These are phyloP conservation scores for Pisolithus albus DNA, from an alignment of 768 basidiomycete genomes.

Conservation along the genomic window DNA sequence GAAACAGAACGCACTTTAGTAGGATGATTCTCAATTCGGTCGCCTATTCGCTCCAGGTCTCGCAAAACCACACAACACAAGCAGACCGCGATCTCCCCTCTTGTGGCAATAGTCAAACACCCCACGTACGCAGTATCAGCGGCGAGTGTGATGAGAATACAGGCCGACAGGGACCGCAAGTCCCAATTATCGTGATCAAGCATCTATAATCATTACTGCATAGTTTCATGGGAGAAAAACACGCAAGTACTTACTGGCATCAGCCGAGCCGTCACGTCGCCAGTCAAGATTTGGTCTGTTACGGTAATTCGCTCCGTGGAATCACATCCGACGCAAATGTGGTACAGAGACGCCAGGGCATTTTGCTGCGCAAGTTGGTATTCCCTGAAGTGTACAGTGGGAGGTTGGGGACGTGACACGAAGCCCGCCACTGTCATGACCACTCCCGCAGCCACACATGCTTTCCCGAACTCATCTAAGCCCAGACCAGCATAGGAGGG, in stretches of 20 bases:
- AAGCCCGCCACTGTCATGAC: slow-evolving; percentile 22
- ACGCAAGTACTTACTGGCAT: slow-evolving; percentile 12
- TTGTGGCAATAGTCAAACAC: slow-evolving; percentile 9
- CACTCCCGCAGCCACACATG: slow-evolving; percentile 21
- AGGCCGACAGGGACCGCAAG: slow-evolving; percentile 17
- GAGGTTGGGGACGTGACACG: slow-evolving; percentile 9
- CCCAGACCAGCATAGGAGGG: background rate
- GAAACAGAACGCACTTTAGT: background rate
- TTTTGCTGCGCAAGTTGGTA: slow-evolving; percentile 16
- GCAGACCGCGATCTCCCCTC: slow-evolving; percentile 18
- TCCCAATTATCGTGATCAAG: slow-evolving; percentile 16
- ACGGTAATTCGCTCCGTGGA: slow-evolving; percentile 15
- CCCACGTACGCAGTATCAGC: slow-evolving; percentile 19
- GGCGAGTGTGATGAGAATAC: slow-evolving; percentile 14
- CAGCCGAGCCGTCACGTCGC: slow-evolving; percentile 15
- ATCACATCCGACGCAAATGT: slow-evolving; percentile 16
- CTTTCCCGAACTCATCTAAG: slow-evolving; percentile 14
- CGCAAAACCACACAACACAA: slow-evolving; percentile 21
- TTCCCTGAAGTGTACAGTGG: slow-evolving; percentile 6
- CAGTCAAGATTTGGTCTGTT: slow-evolving; percentile 18
- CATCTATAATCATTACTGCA: slow-evolving; percentile 9
- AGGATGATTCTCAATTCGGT: slow-evolving; percentile 13
- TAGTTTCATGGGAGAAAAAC: background rate
- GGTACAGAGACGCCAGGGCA: slow-evolving; percentile 15
- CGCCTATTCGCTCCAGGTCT: slow-evolving; percentile 17